phyloP scores from a whole-genome alignment of 129 eudicot species.

The sunflower (Helianthus annuus) region DNA sequence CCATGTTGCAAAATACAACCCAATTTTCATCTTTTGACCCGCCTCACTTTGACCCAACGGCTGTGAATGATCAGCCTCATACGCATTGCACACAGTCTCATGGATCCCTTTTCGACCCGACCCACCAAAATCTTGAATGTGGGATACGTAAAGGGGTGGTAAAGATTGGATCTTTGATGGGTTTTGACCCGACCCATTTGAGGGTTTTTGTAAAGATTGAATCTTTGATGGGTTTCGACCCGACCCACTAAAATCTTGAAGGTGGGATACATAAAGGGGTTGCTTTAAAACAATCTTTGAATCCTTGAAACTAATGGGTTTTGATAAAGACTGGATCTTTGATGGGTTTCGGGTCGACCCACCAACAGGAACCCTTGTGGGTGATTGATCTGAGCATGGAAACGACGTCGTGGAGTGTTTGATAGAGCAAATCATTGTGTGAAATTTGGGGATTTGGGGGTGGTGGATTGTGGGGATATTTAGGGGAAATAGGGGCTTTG shows the following conservation, averaged over 20 bases:
- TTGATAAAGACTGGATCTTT: conserved; percentile 9
- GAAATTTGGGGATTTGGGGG: background rate
- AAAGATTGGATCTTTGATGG: background rate
- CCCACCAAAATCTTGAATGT: conserved; percentile 34
- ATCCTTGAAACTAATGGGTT: background rate
- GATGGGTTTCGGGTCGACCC: conserved; percentile 2
- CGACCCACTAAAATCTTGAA: conserved; percentile 31
- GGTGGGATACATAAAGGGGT: conserved; percentile 11
- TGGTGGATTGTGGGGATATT: conserved; percentile 8
- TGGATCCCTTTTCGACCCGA: conserved; percentile 10
- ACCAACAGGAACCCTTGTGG: conserved; percentile 20
- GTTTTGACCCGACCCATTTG: conserved; percentile 18
- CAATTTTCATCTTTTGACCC: conserved; percentile 44
- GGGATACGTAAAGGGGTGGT: conserved; percentile 28
- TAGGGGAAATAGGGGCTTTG: conserved; percentile 21
- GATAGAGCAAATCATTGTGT: conserved; percentile 31
- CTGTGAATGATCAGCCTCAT: conserved; percentile 47
- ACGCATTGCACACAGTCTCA: conserved; percentile 42
- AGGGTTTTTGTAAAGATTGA: background rate
- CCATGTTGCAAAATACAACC: conserved; percentile 64
- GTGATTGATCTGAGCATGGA: conserved; percentile 23
- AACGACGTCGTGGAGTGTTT: conserved; percentile 18
- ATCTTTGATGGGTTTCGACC: background rate
- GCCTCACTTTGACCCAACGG: conserved; percentile 37
- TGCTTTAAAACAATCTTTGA: background rate